A percentile compares a stretch with the other conserved stretches of the same genome.
These are phyloP conservation scores for Kwoniella mangroviensis DNA, from an alignment of 768 basidiomycete genomes.

Conservation along the genomic window DNA sequence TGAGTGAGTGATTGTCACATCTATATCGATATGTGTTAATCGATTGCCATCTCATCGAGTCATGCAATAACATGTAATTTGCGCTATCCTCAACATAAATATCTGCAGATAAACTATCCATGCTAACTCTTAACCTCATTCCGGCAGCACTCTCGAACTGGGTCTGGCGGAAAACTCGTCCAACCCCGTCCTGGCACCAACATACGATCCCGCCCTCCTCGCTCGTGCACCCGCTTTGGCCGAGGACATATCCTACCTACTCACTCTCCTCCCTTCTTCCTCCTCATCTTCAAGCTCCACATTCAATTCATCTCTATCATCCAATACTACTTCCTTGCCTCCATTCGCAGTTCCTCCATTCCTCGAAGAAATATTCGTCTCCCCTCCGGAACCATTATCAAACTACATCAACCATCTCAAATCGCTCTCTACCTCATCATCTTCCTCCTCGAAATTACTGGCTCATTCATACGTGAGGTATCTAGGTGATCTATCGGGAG, in stretches of 20 bases:
- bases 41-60: too few relatives aligned
- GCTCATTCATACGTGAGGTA: conserved; percentile 84
- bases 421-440: conserved; percentile 58
- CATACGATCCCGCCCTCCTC: conserved; percentile 73
- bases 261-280: conserved; percentile 63
- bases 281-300: conserved; percentile 62
- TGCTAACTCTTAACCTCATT: too few relatives aligned
- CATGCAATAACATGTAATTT: too few relatives aligned
- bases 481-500: conserved; percentile 78
- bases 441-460: conserved; percentile 65
- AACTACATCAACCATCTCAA: conserved; percentile 66
- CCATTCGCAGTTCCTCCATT: conserved; percentile 59
- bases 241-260: conserved; percentile 70
- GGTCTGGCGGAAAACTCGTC: conserved; percentile 62
- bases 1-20: conserved; percentile 62
- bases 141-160: too few relatives aligned
- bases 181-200: conserved; percentile 69
- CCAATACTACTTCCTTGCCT: conserved; percentile 30
- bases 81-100: too few relatives aligned
- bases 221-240: conserved; percentile 67
- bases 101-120: too few relatives aligned
- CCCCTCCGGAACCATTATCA: conserved; percentile 63
- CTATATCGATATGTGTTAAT: neutral
- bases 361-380: conserved; percentile 61
- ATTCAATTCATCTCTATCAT: neutral